These are phyloP conservation scores for Solanum etuberosum DNA, from an alignment of 257 asterid species.

Conservation along the genomic window DNA sequence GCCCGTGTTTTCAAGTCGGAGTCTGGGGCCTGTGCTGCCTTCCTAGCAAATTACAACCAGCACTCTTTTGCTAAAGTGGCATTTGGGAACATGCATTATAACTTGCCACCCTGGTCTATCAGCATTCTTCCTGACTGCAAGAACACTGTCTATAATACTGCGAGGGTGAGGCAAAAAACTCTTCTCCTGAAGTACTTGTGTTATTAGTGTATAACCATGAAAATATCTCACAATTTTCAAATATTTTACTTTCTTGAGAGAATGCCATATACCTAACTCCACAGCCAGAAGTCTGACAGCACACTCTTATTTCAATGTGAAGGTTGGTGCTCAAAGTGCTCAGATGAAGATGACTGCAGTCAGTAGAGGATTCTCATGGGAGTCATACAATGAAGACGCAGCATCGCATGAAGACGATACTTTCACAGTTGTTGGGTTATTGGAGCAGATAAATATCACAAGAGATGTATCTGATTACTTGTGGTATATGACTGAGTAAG, in stretches of 20 bases:
- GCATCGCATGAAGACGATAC: slow-evolving; percentile 37
- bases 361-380: slow-evolving; percentile 50
- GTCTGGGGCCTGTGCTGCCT: slow-evolving; percentile 83
- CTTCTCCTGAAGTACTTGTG: neutral
- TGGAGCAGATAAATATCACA: slow-evolving; percentile 92
- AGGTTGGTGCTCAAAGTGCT: slow-evolving; percentile 93
- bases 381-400: slow-evolving; percentile 79
- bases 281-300: neutral
- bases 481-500: slow-evolving; percentile 96
- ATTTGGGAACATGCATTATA: slow-evolving; percentile 61
- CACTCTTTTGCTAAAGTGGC: slow-evolving; percentile 62
- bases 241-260: neutral
- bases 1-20: slow-evolving; percentile 71
- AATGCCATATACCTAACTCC: neutral
- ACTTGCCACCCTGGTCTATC: slow-evolving; percentile 97
- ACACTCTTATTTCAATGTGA: slow-evolving; percentile 9
- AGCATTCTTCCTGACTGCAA: slow-evolving; percentile 99
- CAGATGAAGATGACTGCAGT: slow-evolving; percentile 90
- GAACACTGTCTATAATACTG: slow-evolving; percentile 84
- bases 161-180: slow-evolving; percentile 56
- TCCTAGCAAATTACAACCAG: slow-evolving; percentile 73
- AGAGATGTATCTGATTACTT: slow-evolving; percentile 83
- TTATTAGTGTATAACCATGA: neutral
- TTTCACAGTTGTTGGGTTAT: slow-evolving; percentile 51
- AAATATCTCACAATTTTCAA: neutral